Base-by-base conservation (phyloP, 2,329 filamentous ascomycete genomes). In the Sporothrix sp. region DNA sequence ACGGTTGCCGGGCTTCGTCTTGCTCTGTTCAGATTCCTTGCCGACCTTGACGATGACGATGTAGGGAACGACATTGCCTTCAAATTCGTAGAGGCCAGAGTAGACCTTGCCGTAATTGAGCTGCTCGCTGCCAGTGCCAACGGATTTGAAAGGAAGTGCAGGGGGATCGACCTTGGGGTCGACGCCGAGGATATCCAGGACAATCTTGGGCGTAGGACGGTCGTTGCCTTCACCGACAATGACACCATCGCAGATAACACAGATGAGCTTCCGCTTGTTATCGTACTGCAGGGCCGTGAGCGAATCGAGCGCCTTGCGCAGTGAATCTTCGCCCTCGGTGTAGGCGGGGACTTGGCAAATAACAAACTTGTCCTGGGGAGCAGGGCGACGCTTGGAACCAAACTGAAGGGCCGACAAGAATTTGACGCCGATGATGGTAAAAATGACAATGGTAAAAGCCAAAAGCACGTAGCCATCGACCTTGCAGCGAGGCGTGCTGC, bases 91-190 rank as follows among this genome's bases (percentile, higher is more conserved):
- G 2, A 98, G 78, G 62, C 93, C 93, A 44, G 91, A 97, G 68
- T 97, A 98, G 14, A 98, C 90, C 65, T 98, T 98, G 63, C 90
- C 93, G 62, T 95, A 97, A 69, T 98, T 98, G 58, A 97, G 82
- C 65, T 97, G 91, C 55, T 95, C 87, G 61, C 81, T 89, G 59
- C 90, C 88, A 45, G 82, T 75, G 47, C 93, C 93, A 52, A 98
- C 82, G 4, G 89, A 94, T 69, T 90, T 91, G 79, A 97, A 97
- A 0, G 90, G 87, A 28, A 98, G 74, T 1, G 93, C 89, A 20
- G 90, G 90, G 55, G 93, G 93, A 61, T 98, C 93, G 54, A 96
- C 83, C 70, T 95, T 97, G 40, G 91, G 91, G 60, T 97, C 91
- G 50, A 98, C 93, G 30, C 93, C 93, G 11, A 98, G 82, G 60